Conservation (phyloP, 345 rosid species). For the Aegle marmelos region DNA sequence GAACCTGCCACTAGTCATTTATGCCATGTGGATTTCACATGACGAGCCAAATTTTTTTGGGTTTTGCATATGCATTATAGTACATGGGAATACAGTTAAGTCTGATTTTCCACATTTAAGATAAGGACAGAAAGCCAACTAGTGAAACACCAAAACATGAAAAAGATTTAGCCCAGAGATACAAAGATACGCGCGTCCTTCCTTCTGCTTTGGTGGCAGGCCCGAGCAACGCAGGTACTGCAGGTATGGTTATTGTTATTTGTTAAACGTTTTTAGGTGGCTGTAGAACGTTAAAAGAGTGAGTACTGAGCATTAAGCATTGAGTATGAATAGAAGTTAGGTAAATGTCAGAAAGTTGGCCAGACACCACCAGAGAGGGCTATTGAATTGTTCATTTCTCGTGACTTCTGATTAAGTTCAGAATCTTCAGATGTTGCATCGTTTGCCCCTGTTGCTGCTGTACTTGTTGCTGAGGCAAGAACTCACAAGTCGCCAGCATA, state of each 20-base stretch:
- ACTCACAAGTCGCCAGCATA: too few species aligned
- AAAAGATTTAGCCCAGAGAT: background rate
- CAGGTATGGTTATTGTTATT: background rate
- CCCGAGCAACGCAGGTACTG: background rate
- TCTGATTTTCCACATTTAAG: background rate
- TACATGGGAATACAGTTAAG: background rate
- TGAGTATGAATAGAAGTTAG: constrained; percentile 1
- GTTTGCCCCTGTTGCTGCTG: background rate
- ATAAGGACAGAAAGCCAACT: background rate
- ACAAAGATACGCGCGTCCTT: background rate
- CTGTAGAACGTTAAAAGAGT: background rate
- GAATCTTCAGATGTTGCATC: constrained; percentile 7
- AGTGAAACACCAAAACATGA: background rate
- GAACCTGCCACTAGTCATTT: background rate
- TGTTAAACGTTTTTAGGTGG: background rate
- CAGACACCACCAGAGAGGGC: too few species aligned
- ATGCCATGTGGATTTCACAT: constrained; percentile 33
- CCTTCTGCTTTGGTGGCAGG: background rate
- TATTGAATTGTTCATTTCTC: constrained; percentile 15
- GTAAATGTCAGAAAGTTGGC: constrained; percentile 6
- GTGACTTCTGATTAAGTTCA: constrained; percentile 5
- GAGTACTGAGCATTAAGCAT: background rate
- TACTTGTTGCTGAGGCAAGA: background rate
- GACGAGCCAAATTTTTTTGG: background rate
- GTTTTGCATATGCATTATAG: background rate